A percentile compares a stretch with the other conserved stretches of the same genome.
phyloP scores from a whole-genome alignment of 352 stramenopile species.

The Globisporangium spinosum region DNA sequence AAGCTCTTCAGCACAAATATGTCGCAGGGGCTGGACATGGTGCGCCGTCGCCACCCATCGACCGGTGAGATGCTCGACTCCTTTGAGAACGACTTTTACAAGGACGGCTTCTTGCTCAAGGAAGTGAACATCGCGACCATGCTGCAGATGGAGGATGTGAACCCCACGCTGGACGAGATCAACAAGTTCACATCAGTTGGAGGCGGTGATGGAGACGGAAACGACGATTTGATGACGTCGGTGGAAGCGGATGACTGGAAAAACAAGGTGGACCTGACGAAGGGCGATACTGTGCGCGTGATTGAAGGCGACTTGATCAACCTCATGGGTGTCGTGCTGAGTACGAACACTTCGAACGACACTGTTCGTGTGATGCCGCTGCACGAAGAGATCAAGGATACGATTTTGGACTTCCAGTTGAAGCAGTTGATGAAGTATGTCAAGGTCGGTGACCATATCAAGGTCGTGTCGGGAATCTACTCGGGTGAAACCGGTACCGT shows the following conservation, averaged over 20 bases:
- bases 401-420: slow-evolving; percentile 86
- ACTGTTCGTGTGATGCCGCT: slow-evolving; percentile 87
- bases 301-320: slow-evolving; percentile 87
- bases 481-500: slow-evolving; percentile 88
- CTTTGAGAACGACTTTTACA: slow-evolving; percentile 88
- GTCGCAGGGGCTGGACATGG: slow-evolving; percentile 57
- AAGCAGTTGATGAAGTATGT: slow-evolving; percentile 90
- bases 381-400: slow-evolving; percentile 90
- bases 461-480: slow-evolving; percentile 88
- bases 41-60: slow-evolving; percentile 61
- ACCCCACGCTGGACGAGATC: slow-evolving; percentile 84
- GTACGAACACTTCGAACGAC: slow-evolving; percentile 86
- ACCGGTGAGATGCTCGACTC: slow-evolving; percentile 86
- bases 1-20: slow-evolving; percentile 80
- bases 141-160: slow-evolving; percentile 82
- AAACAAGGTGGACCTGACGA: slow-evolving; percentile 87
- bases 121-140: slow-evolving; percentile 87
- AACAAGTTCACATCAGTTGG: slow-evolving; percentile 78
- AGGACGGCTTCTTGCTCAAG: slow-evolving; percentile 86
- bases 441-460: slow-evolving; percentile 91
- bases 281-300: slow-evolving; percentile 85
- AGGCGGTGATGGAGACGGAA: slow-evolving; percentile 62
- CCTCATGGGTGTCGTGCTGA: slow-evolving; percentile 88
- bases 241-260: slow-evolving; percentile 87
- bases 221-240: slow-evolving; percentile 61